Conservation (phyloP, 2,329 filamentous ascomycete genomes). For the Neofusicoccum kwambonambiense region DNA sequence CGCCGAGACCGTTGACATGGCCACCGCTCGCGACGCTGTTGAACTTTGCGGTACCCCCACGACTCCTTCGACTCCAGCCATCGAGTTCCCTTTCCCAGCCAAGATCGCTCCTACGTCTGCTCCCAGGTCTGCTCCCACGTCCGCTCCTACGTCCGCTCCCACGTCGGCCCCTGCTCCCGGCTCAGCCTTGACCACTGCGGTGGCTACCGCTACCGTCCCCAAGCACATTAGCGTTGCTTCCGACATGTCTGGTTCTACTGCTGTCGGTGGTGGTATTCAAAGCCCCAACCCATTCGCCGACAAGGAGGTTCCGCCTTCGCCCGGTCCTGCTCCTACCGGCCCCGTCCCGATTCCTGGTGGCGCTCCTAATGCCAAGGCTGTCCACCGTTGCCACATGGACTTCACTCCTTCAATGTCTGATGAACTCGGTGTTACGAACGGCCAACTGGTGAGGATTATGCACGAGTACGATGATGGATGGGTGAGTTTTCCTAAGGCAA, state of each 20-base stretch:
- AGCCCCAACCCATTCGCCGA: not conserved
- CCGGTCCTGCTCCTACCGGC: conserved; percentile 44
- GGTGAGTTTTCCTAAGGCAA: conserved; percentile 59
- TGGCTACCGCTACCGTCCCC: not conserved
- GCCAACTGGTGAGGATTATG: conserved; percentile 81
- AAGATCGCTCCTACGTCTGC: conserved; percentile 3
- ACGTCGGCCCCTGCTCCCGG: not conserved
- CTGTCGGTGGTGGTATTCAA: not conserved
- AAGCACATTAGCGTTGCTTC: not conserved
- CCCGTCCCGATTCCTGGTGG: conserved; percentile 48
- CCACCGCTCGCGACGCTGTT: conserved; percentile 18
- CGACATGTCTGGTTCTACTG: conserved; percentile 28
- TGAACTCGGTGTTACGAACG: conserved; percentile 77
- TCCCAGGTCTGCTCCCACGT: conserved; percentile 3
- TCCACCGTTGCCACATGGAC: conserved; percentile 91
- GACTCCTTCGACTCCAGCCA: conserved; percentile 4
- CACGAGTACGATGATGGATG: conserved; percentile 99
- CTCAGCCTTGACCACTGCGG: not conserved
- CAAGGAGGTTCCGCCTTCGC: conserved; percentile 36
- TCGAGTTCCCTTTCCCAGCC: not conserved
- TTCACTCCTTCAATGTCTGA: conserved; percentile 92
- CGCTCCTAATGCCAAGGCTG: conserved; percentile 60
- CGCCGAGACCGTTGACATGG: conserved; percentile 36
- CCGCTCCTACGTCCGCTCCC: conserved; percentile 5
- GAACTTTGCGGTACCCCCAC: conserved; percentile 11